These are phyloP conservation scores for Isoetes taiwanensis DNA, from an alignment of 75 land plant genomes.

Conservation along the genomic window DNA sequence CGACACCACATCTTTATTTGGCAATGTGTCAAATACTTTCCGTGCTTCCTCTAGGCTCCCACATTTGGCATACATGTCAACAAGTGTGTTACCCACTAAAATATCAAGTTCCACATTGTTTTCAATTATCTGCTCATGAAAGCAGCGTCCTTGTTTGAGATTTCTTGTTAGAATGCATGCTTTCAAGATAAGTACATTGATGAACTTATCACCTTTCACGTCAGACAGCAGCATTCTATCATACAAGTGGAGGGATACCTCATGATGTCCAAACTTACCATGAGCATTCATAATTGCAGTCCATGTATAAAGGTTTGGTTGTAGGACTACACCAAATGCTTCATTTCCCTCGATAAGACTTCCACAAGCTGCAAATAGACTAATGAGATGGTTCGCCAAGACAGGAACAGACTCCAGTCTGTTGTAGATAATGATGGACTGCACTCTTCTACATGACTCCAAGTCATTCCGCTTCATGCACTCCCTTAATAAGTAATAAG, in stretches of 20 bases:
- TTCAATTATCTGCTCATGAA: slow-evolving; percentile 27
- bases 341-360: slow-evolving; percentile 17
- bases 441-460: too few species aligned
- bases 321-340: slow-evolving; percentile 6
- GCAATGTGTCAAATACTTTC: slow-evolving; percentile 35
- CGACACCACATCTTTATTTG: slow-evolving; percentile 25
- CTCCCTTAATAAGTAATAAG: too few species aligned
- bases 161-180: slow-evolving; percentile 28
- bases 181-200: slow-evolving; percentile 35
- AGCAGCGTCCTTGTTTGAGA: slow-evolving; percentile 24
- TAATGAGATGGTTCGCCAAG: too few species aligned
- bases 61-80: slow-evolving; percentile 62
- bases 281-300: slow-evolving; percentile 46
- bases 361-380: slow-evolving; percentile 18
- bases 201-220: slow-evolving; percentile 35
- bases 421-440: too few species aligned
- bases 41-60: slow-evolving; percentile 36
- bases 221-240: slow-evolving; percentile 27
- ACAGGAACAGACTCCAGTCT: too few species aligned
- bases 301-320: slow-evolving; percentile 39
- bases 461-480: too few species aligned
- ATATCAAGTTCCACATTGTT: slow-evolving; percentile 20
- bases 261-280: slow-evolving; percentile 21
- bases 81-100: slow-evolving; percentile 33
- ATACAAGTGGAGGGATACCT: slow-evolving; percentile 26